These are phyloP conservation scores for Lipomyces sp. DNA, from an alignment of 805 yeast species.

Conservation along the genomic window DNA sequence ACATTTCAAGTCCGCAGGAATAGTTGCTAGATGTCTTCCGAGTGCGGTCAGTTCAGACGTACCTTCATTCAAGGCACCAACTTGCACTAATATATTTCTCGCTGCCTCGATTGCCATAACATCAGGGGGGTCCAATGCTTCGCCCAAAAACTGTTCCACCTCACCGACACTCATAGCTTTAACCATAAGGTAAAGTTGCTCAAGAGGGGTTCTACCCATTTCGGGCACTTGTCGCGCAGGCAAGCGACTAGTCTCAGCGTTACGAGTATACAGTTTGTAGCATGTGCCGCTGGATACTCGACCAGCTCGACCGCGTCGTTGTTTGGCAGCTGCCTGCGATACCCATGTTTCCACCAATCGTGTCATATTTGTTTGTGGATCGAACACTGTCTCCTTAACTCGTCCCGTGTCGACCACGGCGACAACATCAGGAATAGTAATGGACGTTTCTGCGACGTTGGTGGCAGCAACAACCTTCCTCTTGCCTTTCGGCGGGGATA, in stretches of 20 bases:
- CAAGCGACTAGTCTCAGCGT: constrained; percentile 63
- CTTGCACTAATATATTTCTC: constrained; percentile 57
- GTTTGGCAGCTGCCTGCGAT: constrained; percentile 85
- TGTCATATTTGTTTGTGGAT: constrained; percentile 68
- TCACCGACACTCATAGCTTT: constrained; percentile 84
- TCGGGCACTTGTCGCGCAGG: constrained; percentile 82
- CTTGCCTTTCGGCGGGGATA: constrained; percentile 54
- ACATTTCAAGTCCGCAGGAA: constrained; percentile 83
- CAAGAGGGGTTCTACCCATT: constrained; percentile 80
- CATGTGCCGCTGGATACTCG: constrained; percentile 85
- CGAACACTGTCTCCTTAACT: constrained; percentile 77
- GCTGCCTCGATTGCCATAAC: constrained; percentile 58
- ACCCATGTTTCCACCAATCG: constrained; percentile 81
- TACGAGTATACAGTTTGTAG: constrained; percentile 74
- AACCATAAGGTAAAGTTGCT: constrained; percentile 79
- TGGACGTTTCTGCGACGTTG: constrained; percentile 95
- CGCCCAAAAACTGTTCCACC: constrained; percentile 68
- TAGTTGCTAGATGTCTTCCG: constrained; percentile 76
- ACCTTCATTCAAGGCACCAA: constrained; percentile 68
- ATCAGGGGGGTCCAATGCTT: constrained; percentile 84
- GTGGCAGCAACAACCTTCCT: constrained; percentile 89
- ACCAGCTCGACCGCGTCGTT: constrained; percentile 98
- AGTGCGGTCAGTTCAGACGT: constrained; percentile 65
- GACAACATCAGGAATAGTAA: constrained; percentile 93
- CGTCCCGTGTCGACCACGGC: constrained; percentile 89